Evolutionary conservation across 192 early-diverging fungal genomes (phyloP), one percentile per base, ranked within the genome.

Genomic region (Rhizoclosmatium sp.): DNA sequence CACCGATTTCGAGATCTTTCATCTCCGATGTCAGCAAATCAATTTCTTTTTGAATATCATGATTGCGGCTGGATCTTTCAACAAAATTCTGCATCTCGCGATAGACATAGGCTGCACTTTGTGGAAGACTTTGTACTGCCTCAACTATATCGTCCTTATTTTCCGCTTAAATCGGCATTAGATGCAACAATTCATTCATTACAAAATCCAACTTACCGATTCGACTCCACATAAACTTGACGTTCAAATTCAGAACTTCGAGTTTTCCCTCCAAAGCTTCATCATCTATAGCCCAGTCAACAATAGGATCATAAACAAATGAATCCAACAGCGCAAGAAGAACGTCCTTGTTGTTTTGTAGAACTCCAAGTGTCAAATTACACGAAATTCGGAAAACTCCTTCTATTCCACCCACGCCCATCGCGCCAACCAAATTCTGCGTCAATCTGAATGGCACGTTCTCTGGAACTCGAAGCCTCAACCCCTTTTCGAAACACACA

Each of bases 361-460:
- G 60, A 4, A 84, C 82, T 9, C 64, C 58, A 10, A 89, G 31
- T 0, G 72, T 73, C 69, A 81, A 42, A 61, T 89, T 82, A 45
- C 81, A 82, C 2, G 87, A 79, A 12, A 78, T 76, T 40, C 82
- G 41, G 69, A 89, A 91, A 9, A 56, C 44, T 12, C 89, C 89
- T 47, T 87, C 83, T 1, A 83, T 58, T 3, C 87, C 88, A 14
- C 78, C 60, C 3, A 79, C 21, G 1, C 88, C 87, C 41, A 91
- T 42, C 3, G 81, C 84, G 3, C 14, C 54, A 2, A 74, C 71
- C 42, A 90, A 41, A 47, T 86, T 89, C 44, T 85, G 88, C 19
- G 93, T 91, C 76, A 94, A 70, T n/a, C 93, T 82, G 78, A 93
- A 94, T n/a, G 93, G 93, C 4, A 93, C 92, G 2, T 80, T 87